These are phyloP conservation scores for Diaporthe ilicicola DNA, from an alignment of 2,329 filamentous ascomycete species.

Conservation along the genomic window DNA sequence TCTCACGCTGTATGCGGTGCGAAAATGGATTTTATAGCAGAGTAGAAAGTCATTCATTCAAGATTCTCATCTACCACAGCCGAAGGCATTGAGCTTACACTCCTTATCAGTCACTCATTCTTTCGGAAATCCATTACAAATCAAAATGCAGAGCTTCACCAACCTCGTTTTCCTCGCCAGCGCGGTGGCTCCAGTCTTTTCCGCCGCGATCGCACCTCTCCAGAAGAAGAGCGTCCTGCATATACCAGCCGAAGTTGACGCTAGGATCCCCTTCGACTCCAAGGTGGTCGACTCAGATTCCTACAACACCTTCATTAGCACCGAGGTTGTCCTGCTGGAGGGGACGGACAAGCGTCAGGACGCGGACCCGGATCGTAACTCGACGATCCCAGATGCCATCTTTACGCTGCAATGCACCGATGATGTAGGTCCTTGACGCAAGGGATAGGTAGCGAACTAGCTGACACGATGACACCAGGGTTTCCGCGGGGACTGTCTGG, in stretches of 20 bases:
- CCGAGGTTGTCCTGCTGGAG: conserved; percentile 5
- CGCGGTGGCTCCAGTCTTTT: background rate
- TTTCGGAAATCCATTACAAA: background rate
- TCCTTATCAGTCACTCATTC: conserved; percentile 2
- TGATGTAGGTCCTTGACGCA: background rate
- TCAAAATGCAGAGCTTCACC: conserved; percentile 11
- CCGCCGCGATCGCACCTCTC: background rate
- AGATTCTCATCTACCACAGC: background rate
- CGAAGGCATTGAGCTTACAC: background rate
- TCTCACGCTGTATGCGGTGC: background rate
- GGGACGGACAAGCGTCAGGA: conserved; percentile 12
- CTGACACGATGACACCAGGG: background rate
- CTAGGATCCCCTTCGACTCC: background rate
- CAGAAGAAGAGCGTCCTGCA: background rate
- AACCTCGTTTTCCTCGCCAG: conserved; percentile 9
- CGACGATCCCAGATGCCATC: background rate
- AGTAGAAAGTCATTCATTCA: background rate
- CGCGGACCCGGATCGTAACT: background rate
- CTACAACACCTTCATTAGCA: background rate
- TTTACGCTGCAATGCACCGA: conserved; percentile 3
- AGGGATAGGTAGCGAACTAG: background rate
- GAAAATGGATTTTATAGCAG: rapidly evolving
- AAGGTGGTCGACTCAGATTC: background rate
- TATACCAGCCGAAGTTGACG: background rate
- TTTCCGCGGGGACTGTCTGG: background rate